phyloP scores from a whole-genome alignment of 2,329 filamentous ascomycete genomes.

The Botrytis deweyae region DNA sequence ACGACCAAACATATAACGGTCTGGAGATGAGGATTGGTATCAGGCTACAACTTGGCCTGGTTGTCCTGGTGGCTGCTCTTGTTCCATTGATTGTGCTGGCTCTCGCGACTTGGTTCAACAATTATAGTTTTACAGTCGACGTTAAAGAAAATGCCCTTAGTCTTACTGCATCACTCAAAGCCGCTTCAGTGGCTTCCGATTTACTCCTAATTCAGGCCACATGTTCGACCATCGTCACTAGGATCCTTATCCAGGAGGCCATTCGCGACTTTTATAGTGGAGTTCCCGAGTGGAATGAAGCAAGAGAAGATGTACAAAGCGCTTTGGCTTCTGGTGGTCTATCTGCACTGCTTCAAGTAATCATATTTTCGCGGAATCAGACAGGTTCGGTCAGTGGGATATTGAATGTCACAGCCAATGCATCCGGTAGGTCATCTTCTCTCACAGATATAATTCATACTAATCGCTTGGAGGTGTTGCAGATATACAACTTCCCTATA shows the following conservation, averaged over 20 bases:
- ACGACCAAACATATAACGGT: not conserved
- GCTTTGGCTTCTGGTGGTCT: constrained; percentile 60
- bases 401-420: constrained; percentile 60
- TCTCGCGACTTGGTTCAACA: constrained; percentile 68
- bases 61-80: constrained; percentile 75
- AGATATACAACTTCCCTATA: constrained; percentile 61
- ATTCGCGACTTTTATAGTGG: constrained; percentile 53
- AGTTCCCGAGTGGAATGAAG: constrained; percentile 63
- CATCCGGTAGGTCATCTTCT: constrained; percentile 26
- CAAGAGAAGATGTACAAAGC: constrained; percentile 65
- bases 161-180: constrained; percentile 82
- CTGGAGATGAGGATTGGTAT: constrained; percentile 77
- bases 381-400: constrained; percentile 58
- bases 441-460: not conserved
- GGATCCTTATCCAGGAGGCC: constrained; percentile 57
- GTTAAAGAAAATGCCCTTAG: constrained; percentile 63
- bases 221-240: constrained; percentile 68
- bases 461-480: constrained; percentile 30
- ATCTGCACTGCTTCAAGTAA: constrained; percentile 63
- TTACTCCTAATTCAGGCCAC: constrained; percentile 76
- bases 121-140: constrained; percentile 58
- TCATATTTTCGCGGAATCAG: constrained; percentile 68
- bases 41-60: constrained; percentile 77
- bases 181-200: constrained; percentile 75
- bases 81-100: constrained; percentile 75